Base-by-base conservation (phyloP, 371 early-diverging fungal genomes). In the Mucor irregularis region DNA sequence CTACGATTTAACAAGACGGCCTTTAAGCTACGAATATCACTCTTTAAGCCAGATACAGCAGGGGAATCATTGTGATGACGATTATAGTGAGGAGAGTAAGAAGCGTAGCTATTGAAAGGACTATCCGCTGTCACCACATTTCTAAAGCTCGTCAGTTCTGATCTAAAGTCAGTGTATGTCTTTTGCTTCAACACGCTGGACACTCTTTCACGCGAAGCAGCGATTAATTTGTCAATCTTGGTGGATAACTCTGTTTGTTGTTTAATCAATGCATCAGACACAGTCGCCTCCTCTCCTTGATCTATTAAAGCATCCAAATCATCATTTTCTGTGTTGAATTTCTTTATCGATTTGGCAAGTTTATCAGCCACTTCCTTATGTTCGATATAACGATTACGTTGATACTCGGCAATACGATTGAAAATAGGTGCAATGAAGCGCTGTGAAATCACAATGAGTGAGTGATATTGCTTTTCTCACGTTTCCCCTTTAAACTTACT, bases 31-130 rank as follows among this genome's bases (percentile, higher is more conserved):
- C 71, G 62, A 33, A 71, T 67, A 24, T 71, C 71, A 28, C 68
- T 68, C 56, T 71, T 71, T 19, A 71, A 53, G 13, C 64, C 64
- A 33, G 57, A 50, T 11, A 67, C 50, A 45, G 52, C 62, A 88
- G 88, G 37, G 2, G 56, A 49, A 33, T 68, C 67, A 30, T 22
- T 39, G 11, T 26, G n/a, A 10, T 29, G 11, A 24, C 57, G 57
- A 25, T 49, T 42, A 16, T 49, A 58, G 49, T 47, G 25, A 11
- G 58, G 58, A 9, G 28, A 22, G n/a, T 38, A 43, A 17, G 34
- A 19, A 22, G 39, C 11, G 46, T 57, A 56, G 31, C 16, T 24
- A 8, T 56, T 30, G 14, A 26, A 10, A 4, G 62, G 19, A 11
- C 31, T 22, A 17, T 25, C 31, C 1, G 26, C 34, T 4, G 11